phyloP scores from a whole-genome alignment of 202 grass and related monocot genomes.

The Brachypodium distachyon region DNA sequence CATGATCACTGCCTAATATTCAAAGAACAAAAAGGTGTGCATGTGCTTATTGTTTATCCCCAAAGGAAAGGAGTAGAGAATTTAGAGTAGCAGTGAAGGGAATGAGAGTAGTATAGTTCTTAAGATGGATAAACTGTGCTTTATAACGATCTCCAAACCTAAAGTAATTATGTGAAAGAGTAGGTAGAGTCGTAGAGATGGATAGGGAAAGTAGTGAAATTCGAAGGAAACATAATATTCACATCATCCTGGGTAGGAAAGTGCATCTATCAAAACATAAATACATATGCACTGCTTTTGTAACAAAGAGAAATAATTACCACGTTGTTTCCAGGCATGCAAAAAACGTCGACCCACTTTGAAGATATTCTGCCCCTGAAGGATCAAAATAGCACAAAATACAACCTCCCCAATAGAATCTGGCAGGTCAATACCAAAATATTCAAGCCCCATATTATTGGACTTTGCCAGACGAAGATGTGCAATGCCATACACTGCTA shows the following conservation, averaged over 20 bases:
- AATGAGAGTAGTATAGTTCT: neutral
- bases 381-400: constrained; percentile 48
- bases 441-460: constrained; percentile 42
- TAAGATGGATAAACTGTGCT: neutral
- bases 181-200: neutral
- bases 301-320: constrained; percentile 32
- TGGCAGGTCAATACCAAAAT: constrained; percentile 58
- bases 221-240: neutral
- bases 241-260: neutral
- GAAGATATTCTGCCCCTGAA: constrained; percentile 47
- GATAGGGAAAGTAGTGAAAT: neutral
- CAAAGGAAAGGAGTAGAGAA: neutral
- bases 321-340: constrained; percentile 42
- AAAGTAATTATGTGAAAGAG: neutral
- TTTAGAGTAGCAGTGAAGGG: neutral
- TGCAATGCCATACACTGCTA: constrained; percentile 42
- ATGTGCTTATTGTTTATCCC: neutral
- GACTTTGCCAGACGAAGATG: constrained; percentile 49
- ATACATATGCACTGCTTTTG: neutral
- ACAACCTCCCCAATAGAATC: constrained; percentile 60
- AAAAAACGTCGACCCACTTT: constrained; percentile 35
- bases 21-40: neutral
- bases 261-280: neutral
- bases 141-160: constrained; percentile 2
- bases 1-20: constrained; percentile 52